Evolutionary conservation across 106 monocot genomes (phyloP), one percentile per base, ranked within the genome.

Genomic region (Narthecium ossifragum): DNA sequence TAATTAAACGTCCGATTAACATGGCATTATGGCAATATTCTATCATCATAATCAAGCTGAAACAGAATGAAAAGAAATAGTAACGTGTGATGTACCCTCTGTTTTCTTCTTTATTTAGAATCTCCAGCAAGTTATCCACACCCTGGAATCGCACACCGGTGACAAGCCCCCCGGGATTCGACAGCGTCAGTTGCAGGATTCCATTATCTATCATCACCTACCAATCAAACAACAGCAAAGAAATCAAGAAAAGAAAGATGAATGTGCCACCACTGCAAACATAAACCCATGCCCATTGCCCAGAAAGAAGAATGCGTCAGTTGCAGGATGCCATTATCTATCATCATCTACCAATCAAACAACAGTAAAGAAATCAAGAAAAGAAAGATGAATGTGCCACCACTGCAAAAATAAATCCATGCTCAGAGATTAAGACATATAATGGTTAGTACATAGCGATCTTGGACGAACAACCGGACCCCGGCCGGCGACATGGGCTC

Each of bases 161-260:
- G 2, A 87, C 71, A 20, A 87, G 71, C 46, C 86, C 86, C 12
- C 43, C 86, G 2, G 86, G 86, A 1, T 82, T 87, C n/a, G 86
- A 87, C 57, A 87, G 46, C 21, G 74, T 82, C 28, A 87, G 65
- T 53, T 78, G 67, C 21, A 87, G 25, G 34, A 87, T 87, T 10
- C 86, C 82, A 66, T 82, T 87, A 34, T 87, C 82, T 17, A 87
- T 82, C 40, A 62, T 50, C 60, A 87, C 82, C 86, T 87, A 53
- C 78, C 75, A 33, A 23, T 52, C 27, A 5, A 27, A 54, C 8
- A 9, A 49, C 6, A 43, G 14, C 43, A 13, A 43, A 17, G 27
- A 31, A 54, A 14, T 23, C 24, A 23, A 2, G 18, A 1, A 29
- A 1, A 54, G 5, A 54, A 54, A 36, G n/a, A n/a, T n/a, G n/a